Base-by-base conservation (phyloP, 2,329 filamentous ascomycete genomes). In the Chaetoscypha palmicola region DNA sequence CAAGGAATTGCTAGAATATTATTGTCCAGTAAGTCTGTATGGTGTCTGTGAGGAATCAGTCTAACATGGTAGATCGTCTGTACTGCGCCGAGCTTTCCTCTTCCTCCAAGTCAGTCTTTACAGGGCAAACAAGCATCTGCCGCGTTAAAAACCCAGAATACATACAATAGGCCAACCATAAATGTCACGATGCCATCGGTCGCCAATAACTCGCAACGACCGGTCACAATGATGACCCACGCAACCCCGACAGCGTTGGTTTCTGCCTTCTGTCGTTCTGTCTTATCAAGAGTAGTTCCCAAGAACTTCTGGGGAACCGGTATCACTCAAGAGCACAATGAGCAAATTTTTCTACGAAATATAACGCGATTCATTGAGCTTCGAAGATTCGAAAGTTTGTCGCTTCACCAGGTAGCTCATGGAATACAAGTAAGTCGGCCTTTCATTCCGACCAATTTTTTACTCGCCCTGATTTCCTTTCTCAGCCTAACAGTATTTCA, bases 261-360 rank as follows among this genome's bases (percentile, higher is more conserved):
- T 2, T 94, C 90, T 3, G 83, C 86, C 0, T 97, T 94, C 59
- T 95, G 89, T 61, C 84, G 83, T 58, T 83, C 87, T 2, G 81
- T 83, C 0, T 59, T 96, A 22, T 69, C 68, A 16, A 84, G 76
- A 46, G 67, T 96, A 12, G 74, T 98, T 21, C 91, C 91, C 0
- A 68, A 71, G 33, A 75, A 70, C 2, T 83, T 95, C 45, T 94
- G 86, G 79, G 89, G 90, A 0, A 53, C 60, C 14, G 76, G 73
- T 1, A 60, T 71, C 1, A 63, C 65, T 0, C 72, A 73, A 26
- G 43, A 52, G 4, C 67, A 76, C 38, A 96, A 96, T 66, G 73
- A 76, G 48, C 60, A 61, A 1, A 57, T 67, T 0, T 64, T 96
- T 24, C 67, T 88, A 58, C 71, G 68, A 30, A 81, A 79, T 51